Evolutionary conservation across 2,329 filamentous ascomycete genomes (phyloP), one percentile per base, ranked within the genome.

Genomic region (Chalaropsis ovoidea): DNA sequence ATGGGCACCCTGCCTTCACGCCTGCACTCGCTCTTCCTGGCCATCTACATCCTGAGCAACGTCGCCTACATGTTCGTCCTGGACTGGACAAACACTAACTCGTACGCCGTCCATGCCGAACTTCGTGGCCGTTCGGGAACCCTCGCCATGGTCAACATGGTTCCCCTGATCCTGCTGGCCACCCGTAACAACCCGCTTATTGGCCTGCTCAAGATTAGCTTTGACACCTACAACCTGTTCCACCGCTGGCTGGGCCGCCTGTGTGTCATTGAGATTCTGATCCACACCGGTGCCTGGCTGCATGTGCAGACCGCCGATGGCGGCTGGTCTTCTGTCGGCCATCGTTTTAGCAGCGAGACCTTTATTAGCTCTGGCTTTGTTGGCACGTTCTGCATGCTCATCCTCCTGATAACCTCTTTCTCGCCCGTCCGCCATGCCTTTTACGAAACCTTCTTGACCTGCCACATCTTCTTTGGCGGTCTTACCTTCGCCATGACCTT

Each of bases 361-460:
- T 93, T 91, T 72, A 85, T 90, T 67, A 75, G 76, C 39, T 87
- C 84, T 45, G 87, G 87, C 54, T 80, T 84, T 71, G 77, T 86
- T 31, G 86, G 81, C 58, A 81, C 78, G 1, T 73, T 82, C 61
- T 80, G 82, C 45, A 82, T 96, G 72, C 70, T 83, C 49, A 73
- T 88, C 56, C 79, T 97, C 58, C 72, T 88, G 64, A 71, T 95
- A 63, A 78, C 87, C 35, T 87, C 90, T 10, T 78, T 88, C 64
- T 93, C 90, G 1, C 87, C 91, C 0, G 73, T 99, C 63, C 86
- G 94, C 68, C 93, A 96, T 75, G 91, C 92, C 47, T 96, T 96
- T 74, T 99, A 99, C 77, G 94, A 99, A 77, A 95, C 90, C 0
- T 99, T 99, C 77, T 82, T 97, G 71, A 90, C 89, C 73, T 76